A percentile compares a stretch with the other conserved stretches of the same genome.
Conservation (phyloP, 345 rosid genomes). For the Excoecaria agallocha region DNA sequence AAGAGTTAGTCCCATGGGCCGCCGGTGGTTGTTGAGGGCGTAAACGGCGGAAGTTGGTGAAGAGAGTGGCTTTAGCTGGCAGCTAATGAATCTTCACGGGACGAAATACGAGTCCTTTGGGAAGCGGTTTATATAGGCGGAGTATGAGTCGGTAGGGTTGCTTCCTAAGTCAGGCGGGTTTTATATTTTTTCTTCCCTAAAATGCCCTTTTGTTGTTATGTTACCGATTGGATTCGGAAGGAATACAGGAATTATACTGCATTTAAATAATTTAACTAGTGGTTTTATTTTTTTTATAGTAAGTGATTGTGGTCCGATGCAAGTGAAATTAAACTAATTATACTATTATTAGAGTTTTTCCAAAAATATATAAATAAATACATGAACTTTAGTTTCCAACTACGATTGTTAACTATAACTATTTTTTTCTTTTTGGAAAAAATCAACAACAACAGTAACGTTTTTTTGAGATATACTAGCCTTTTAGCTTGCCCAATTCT, state of each 20-base stretch:
- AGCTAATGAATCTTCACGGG: not conserved
- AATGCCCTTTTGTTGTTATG: not conserved
- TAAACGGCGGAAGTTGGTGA: not conserved
- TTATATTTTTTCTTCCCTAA: not conserved
- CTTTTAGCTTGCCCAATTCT: no score
- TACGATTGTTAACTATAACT: no score
- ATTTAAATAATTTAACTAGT: not conserved
- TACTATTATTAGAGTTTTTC: no score
- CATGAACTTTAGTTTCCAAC: no score
- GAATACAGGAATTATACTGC: not conserved
- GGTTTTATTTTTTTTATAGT: not conserved
- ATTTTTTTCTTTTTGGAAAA: no score
- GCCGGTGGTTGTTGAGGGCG: not conserved
- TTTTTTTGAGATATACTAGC: no score
- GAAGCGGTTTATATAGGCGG: not conserved
- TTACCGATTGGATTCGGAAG: not conserved
- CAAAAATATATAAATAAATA: no score
- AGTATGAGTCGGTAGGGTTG: not conserved
- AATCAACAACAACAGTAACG: no score
- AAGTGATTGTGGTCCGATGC: not conserved
- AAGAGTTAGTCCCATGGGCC: constrained; percentile 20
- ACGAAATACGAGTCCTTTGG: not conserved
- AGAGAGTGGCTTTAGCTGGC: no score
- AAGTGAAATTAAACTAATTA: not conserved
- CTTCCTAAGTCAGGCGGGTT: not conserved